Evolutionary conservation across 192 early-diverging fungal genomes (phyloP).

Genomic region (Spinellus fusiger): DNA sequence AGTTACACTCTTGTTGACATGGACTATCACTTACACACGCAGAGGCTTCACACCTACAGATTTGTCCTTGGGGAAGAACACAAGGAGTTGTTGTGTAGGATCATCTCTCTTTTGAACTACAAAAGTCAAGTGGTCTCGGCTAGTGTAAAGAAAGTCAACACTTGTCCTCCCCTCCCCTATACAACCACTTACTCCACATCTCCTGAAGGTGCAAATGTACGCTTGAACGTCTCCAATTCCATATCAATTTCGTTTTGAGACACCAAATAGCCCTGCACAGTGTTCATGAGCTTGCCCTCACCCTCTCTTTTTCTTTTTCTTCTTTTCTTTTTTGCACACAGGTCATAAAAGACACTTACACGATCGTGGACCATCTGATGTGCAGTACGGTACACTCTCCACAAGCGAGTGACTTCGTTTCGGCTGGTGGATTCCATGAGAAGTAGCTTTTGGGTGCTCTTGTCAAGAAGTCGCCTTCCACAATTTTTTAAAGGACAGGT

Average conservation of each 20-base stretch:
- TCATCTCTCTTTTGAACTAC: constrained; percentile 78
- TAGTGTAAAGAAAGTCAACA: constrained; percentile 20
- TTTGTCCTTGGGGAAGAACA: constrained; percentile 88
- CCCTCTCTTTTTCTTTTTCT: neutral
- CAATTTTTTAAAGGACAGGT: constrained; percentile 3
- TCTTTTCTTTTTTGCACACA: neutral
- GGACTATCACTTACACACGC: constrained; percentile 60
- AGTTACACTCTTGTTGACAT: neutral
- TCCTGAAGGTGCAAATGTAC: constrained; percentile 59
- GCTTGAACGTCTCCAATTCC: constrained; percentile 74
- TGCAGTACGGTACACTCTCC: constrained; percentile 82
- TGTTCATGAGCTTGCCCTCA: neutral
- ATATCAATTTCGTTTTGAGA: constrained; percentile 73
- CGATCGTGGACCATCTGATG: constrained; percentile 87
- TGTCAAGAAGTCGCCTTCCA: neutral
- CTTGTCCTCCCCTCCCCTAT: neutral
- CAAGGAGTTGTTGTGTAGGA: constrained; percentile 77
- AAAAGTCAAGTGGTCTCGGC: constrained; percentile 75
- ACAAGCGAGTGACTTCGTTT: constrained; percentile 65
- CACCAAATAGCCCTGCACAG: constrained; percentile 73
- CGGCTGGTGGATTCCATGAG: constrained; percentile 11
- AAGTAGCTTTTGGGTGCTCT: neutral
- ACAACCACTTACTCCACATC: constrained; percentile 63
- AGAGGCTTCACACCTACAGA: constrained; percentile 88
- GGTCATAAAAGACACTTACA: constrained; percentile 43